Evolutionary conservation across 768 basidiomycete species (phyloP).

Genomic region (Ramaria rubella): DNA sequence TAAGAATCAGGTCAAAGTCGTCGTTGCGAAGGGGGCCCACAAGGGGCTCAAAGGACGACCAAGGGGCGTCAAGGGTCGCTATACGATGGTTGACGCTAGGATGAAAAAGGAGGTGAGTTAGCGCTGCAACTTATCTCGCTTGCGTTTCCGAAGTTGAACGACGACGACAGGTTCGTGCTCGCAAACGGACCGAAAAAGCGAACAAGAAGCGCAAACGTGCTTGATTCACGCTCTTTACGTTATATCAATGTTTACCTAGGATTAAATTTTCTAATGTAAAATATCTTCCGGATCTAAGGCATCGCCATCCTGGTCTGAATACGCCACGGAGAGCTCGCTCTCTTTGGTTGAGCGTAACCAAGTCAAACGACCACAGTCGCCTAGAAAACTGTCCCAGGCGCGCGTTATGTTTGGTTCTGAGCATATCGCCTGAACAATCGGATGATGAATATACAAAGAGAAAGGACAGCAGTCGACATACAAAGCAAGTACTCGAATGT

Average conservation of each 20-base stretch:
- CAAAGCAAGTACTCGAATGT: slow-evolving; percentile 48
- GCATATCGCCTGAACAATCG: slow-evolving; percentile 38
- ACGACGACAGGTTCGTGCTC: slow-evolving; percentile 60
- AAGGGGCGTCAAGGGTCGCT: slow-evolving; percentile 92
- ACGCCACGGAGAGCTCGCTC: not conserved
- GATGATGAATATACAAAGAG: slow-evolving; percentile 1
- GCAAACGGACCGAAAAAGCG: slow-evolving; percentile 73
- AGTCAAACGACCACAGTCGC: slow-evolving; percentile 39
- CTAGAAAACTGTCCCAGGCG: slow-evolving; percentile 42
- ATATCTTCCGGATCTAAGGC: not conserved
- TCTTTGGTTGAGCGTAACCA: slow-evolving; percentile 3
- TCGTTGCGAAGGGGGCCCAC: slow-evolving; percentile 88
- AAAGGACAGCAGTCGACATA: slow-evolving; percentile 22
- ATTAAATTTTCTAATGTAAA: not conserved
- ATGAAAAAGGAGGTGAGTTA: slow-evolving; percentile 83
- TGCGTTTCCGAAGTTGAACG: slow-evolving; percentile 4
- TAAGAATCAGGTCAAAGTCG: slow-evolving; percentile 69
- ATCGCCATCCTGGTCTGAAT: not conserved
- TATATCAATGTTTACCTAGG: not conserved
- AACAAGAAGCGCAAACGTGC: slow-evolving; percentile 49
- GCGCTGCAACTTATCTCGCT: slow-evolving; percentile 1
- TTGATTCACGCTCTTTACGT: not conserved
- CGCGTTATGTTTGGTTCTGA: slow-evolving; percentile 30
- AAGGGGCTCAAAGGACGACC: slow-evolving; percentile 89
- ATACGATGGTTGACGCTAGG: slow-evolving; percentile 88